Evolutionary conservation across 371 early-diverging fungal genomes (phyloP).

Genomic region (Parasitella parasitica): DNA sequence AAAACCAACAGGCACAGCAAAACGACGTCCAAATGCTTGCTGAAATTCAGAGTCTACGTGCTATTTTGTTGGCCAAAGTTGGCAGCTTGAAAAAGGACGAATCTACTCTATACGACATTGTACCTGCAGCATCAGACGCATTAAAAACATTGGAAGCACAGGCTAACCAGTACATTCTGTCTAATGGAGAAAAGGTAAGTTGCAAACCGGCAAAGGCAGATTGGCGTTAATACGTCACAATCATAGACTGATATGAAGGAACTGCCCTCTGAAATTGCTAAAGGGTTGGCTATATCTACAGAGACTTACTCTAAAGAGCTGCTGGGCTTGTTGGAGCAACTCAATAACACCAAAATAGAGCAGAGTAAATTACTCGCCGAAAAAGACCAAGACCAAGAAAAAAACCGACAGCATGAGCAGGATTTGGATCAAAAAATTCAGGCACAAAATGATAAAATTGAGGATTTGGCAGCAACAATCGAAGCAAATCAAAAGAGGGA

Average conservation of each 20-base stretch:
- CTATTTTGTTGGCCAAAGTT: constrained; percentile 42
- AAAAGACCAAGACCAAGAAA: constrained; percentile 2
- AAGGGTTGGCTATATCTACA: constrained; percentile 30
- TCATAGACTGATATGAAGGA: constrained; percentile 23
- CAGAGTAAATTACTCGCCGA: not conserved
- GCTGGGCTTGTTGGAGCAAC: constrained; percentile 15
- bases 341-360: constrained; percentile 30
- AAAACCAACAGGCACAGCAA: constrained; percentile 28
- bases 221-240: not conserved
- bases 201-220: not conserved
- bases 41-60: constrained; percentile 45
- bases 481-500: not conserved
- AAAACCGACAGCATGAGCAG: not conserved
- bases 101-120: constrained; percentile 2
- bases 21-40: constrained; percentile 32
- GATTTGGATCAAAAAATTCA: constrained; percentile 9
- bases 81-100: constrained; percentile 31
- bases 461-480: not conserved
- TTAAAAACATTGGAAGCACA: constrained; percentile 35
- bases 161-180: constrained; percentile 35
- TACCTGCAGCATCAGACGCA: constrained; percentile 30
- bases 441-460: constrained; percentile 7
- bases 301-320: constrained; percentile 40
- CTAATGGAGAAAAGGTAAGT: constrained; percentile 23
- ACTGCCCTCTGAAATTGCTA: constrained; percentile 42